phyloP scores from a whole-genome alignment of 2,329 filamentous ascomycete genomes.

The Metarhizium guizhouense region DNA sequence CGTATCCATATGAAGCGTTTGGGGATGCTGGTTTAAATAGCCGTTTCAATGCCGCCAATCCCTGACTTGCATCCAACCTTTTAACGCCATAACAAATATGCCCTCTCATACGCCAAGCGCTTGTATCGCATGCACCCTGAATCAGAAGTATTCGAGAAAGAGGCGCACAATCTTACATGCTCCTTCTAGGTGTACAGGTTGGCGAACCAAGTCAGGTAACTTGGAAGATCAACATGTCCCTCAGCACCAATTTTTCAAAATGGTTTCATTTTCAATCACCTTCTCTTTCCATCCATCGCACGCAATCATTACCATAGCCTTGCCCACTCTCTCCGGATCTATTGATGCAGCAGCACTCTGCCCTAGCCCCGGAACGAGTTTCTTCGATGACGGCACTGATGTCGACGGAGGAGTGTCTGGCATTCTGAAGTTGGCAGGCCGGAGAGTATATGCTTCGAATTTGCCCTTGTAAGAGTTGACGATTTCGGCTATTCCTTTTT shows the following conservation, averaged over 20 bases:
- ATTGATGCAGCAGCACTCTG: constrained; percentile 22
- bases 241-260: constrained; percentile 18
- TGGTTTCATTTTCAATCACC: constrained; percentile 24
- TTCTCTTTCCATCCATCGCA: constrained; percentile 26
- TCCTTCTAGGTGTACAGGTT: not conserved
- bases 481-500: constrained; percentile 29
- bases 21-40: no score
- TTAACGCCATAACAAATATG: no score
- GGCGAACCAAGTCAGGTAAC: not conserved
- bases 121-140: not conserved
- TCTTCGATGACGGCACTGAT: constrained; percentile 14
- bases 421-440: constrained; percentile 24
- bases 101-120: not conserved
- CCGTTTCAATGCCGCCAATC: no score
- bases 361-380: constrained; percentile 14
- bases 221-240: not conserved
- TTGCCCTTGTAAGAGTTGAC: constrained; percentile 21
- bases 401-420: constrained; percentile 15
- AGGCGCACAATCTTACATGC: not conserved
- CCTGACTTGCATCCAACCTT: no score
- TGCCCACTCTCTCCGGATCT: constrained; percentile 25
- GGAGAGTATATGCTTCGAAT: constrained; percentile 27
- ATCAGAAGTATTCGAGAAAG: not conserved
- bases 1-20: no score
- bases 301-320: constrained; percentile 25